Evolutionary conservation across 2,329 filamentous ascomycete species (phyloP), one percentile per base, ranked within the genome.

Genomic region (Penicillium sp.): DNA sequence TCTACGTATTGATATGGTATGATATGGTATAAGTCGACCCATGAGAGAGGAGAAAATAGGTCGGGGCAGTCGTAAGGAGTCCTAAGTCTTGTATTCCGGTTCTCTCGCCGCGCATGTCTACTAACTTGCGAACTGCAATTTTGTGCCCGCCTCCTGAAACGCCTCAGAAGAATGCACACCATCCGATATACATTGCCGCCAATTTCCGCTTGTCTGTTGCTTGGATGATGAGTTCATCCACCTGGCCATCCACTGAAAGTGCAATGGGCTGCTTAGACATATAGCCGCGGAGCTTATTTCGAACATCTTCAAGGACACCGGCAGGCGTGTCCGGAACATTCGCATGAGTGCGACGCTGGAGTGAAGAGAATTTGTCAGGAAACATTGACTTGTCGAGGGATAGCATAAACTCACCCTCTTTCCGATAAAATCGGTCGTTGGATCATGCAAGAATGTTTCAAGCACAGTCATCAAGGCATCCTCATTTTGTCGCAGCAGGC

Each of bases 401-500:
- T 16, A 22, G n/a, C 19, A 34, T 19, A 8, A 16, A 53, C 60
- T 58, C 57, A 78, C 77, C 60, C 82, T 83, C 67, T 87, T 89
- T 44, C 86, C 86, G 62, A 96, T 82, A 55, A 97, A 83, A 65
- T 99, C 95, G 11, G 95, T 84, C 12, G 95, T 97, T 0, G 93
- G 93, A 67, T 99, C 93, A 65, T 99, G 91, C 57, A 99, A 81
- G 65, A 99, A 99, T 0, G 93, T 91, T 73, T 99, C 95, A 1
- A 99, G 78, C 41, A 99, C 92, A 0, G 92, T 96, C 85, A 99
- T 95, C 50, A 99, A 76, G 33, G 92, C 95, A 71, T 99, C 95
- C 69, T 96, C 88, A 64, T 96, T 90, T 67, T 95, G 88, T 1
- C 93, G 81, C 9, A 97, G 77, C 25, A 96, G 83, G 36, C 81